These are phyloP conservation scores for Pichia terricola DNA, from an alignment of 1,139 yeast species.

Conservation along the genomic window DNA sequence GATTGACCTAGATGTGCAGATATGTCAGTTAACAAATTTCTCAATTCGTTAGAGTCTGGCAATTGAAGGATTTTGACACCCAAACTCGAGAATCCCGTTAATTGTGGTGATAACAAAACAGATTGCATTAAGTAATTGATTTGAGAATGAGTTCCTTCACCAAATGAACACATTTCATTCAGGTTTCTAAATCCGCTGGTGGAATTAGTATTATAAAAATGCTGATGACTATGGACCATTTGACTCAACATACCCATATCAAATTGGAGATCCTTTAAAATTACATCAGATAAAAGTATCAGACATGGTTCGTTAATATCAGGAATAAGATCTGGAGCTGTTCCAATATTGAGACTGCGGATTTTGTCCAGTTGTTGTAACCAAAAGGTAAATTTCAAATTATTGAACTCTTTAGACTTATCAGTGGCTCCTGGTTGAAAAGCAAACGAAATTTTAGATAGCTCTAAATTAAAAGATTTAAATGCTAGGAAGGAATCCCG, in stretches of 20 bases:
- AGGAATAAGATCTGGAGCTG: conserved; percentile 26
- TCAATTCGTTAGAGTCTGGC: conserved; percentile 30
- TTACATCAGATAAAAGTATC: conserved; percentile 42
- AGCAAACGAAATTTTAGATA: conserved; percentile 47
- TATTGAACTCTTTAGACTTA: conserved; percentile 31
- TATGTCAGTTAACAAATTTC: conserved; percentile 43
- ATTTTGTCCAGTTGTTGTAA: conserved; percentile 39
- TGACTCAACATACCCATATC: conserved; percentile 49
- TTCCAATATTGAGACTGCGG: conserved; percentile 26
- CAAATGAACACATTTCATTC: conserved; percentile 62
- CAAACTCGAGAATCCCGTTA: conserved; percentile 41
- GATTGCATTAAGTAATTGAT: conserved; percentile 62
- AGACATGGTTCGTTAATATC: conserved; percentile 52
- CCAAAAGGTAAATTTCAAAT: conserved; percentile 56
- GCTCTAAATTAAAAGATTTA: conserved; percentile 59
- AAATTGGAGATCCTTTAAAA: conserved; percentile 40
- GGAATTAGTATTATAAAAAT: conserved; percentile 37
- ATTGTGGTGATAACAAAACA: conserved; percentile 44
- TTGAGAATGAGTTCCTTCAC: conserved; percentile 76
- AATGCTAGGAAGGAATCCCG: conserved; percentile 61
- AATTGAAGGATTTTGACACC: conserved; percentile 39
- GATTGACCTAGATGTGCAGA: conserved; percentile 84
- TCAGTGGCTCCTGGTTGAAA: conserved; percentile 13
- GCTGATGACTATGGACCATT: conserved; percentile 51
- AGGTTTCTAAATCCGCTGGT: conserved; percentile 39